Base-by-base conservation (phyloP, 495 filamentous ascomycete species). In the Xylaria sp. region DNA sequence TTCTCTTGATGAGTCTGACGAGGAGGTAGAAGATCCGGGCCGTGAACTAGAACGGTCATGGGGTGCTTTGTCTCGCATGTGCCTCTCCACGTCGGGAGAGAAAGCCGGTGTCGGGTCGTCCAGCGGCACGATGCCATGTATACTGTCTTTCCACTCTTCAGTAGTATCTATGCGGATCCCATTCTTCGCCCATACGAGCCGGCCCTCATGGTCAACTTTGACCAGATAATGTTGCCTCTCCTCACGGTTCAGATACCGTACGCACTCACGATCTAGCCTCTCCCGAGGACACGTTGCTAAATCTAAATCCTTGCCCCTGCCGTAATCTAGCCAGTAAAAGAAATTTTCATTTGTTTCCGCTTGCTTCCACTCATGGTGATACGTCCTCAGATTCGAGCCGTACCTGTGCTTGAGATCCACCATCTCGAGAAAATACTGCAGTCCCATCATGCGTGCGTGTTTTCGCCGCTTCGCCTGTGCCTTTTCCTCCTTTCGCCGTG, bases 261-360 rank as follows among this genome's bases (percentile, higher is more conserved):
- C 89, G 71, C 89, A 87, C 71, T 94, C 90, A 33, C 84, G 82
- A 61, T 94, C 91, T 5, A 95, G 81, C 31, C 83, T 81, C 64
- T 91, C 88, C 11, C 93, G 87, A 1, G 91, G 84, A 70, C 90
- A 91, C 12, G 84, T 80, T 6, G 84, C 80, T 14, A 92, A 75
- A 48, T 90, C 86, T 35, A 93, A 73, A 33, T 83, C 73, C 43
- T 80, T 86, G 7, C 93, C 93, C 48, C 90, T 91, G 3, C 95
- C 95, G 61, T 93, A 82, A 77, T 98, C 95, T n/a, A 97, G 85
- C 94, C 95, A 97, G 80, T 93, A 94, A 79, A 97, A 98, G 85
- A 97, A 98, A 76, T 95, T 97, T 78, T 98, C 90, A 9, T 87
- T 87, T 0, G 93, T 95, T 14, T 91, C 84, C 3, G 87, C 82